Conservation (phyloP, 139 green algal species). For the Auxenochlorella pyrenoidosa region DNA sequence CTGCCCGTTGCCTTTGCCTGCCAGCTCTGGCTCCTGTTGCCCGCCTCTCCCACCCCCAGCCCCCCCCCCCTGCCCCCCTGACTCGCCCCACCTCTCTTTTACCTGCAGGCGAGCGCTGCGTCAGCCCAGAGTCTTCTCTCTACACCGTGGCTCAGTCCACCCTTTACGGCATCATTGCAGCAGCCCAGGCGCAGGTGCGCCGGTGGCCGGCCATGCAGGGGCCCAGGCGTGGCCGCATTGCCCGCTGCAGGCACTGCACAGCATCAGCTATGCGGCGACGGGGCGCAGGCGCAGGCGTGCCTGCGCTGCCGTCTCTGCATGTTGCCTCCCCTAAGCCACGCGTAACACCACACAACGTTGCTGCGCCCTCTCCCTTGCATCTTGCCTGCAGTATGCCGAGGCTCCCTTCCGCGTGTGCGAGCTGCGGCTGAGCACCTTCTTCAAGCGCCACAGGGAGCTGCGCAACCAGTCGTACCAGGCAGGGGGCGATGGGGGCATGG, state of each 20-base stretch:
- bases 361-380: no score
- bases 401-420: not conserved
- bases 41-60: no score
- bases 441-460: not conserved
- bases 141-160: not conserved
- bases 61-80: not conserved
- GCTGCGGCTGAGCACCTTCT: not conserved
- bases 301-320: no score
- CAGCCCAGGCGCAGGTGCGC: not conserved
- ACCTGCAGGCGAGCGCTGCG: conserved; percentile 2
- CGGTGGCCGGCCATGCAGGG: no score
- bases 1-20: not conserved
- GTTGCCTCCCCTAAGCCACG: no score
- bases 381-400: conserved; percentile 7
- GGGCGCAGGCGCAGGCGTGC: no score
- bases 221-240: no score
- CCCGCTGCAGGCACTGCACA: no score
- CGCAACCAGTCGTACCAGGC: no score
- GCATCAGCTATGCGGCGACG: no score
- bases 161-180: not conserved
- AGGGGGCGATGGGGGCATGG: no score
- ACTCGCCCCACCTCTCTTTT: not conserved
- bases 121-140: not conserved
- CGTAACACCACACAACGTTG: no score
- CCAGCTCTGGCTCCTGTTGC: not conserved